phyloP scores from a whole-genome alignment of 177 flowering plant genomes.

The Vitis hybrid region DNA sequence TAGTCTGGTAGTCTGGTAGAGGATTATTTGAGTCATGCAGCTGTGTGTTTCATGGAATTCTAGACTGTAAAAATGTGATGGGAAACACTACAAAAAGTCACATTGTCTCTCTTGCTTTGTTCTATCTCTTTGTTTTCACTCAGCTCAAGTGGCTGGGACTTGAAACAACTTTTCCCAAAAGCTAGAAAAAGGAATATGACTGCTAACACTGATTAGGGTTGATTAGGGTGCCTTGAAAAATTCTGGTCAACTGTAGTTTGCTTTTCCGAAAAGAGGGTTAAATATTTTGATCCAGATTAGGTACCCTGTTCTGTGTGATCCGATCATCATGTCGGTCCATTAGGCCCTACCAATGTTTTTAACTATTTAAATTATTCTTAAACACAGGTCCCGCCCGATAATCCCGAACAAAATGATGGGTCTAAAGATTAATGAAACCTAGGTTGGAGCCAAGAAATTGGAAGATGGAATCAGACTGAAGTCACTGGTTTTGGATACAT shows the following conservation, averaged over 20 bases:
- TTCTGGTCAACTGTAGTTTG: background rate
- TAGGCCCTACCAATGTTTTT: background rate
- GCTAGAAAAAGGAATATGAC: background rate
- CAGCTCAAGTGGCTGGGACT: background rate
- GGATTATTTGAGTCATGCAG: no score
- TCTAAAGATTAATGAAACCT: no score
- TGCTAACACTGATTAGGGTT: background rate
- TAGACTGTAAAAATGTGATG: no score
- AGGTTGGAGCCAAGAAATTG: no score
- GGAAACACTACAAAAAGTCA: no score
- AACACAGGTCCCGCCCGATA: no score
- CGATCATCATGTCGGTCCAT: background rate
- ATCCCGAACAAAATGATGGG: no score
- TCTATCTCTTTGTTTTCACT: background rate
- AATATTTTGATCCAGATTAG: background rate
- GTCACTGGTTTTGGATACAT: no score
- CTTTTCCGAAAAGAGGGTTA: background rate
- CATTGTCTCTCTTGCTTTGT: background rate
- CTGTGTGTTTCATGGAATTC: no score
- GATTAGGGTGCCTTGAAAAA: no score
- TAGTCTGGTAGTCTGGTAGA: no score
- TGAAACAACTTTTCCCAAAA: background rate
- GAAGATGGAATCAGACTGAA: no score
- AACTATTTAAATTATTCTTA: background rate
- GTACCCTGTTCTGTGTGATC: background rate